A percentile compares a stretch with the other conserved stretches of the same genome.
Evolutionary conservation across 192 early-diverging fungal genomes (phyloP).

Genomic region (Phycomyces nitens): DNA sequence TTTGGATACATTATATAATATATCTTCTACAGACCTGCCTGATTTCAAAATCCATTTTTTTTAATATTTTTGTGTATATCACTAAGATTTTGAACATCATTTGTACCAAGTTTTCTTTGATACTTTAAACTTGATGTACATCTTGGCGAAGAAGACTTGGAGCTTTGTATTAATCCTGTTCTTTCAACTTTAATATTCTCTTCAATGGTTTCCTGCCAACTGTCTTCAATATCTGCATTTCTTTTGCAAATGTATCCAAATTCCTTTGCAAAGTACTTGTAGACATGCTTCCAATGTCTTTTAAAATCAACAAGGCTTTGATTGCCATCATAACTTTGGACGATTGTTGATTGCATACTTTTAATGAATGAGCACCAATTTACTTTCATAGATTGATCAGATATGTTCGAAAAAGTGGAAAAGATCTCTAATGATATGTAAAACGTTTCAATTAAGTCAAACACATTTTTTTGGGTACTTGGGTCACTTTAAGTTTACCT

Average conservation of each 20-base stretch:
- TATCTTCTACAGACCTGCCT: slow-evolving; percentile 12
- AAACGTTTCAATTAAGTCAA: background rate
- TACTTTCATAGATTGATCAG: background rate
- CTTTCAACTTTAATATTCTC: background rate
- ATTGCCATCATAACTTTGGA: background rate
- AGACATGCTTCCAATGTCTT: background rate
- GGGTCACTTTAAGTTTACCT: background rate
- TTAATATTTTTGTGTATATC: background rate
- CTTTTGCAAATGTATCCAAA: background rate
- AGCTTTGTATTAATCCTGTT: background rate
- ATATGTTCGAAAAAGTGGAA: background rate
- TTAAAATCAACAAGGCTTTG: background rate
- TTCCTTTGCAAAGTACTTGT: background rate
- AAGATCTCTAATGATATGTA: background rate
- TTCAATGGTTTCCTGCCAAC: background rate
- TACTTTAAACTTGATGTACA: background rate
- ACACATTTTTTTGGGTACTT: background rate
- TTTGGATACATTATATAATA: slow-evolving; percentile 2
- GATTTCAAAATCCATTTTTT: slow-evolving; percentile 6
- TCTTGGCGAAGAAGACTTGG: background rate
- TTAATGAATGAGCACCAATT: background rate
- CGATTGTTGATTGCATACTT: background rate
- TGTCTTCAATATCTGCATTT: slow-evolving; percentile 1
- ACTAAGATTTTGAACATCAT: background rate
- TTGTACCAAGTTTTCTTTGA: background rate